Evolutionary conservation across 208 protist genomes (phyloP), one percentile per base, ranked within the genome.

Genomic region (Leptomonas pyrrhocoris): DNA sequence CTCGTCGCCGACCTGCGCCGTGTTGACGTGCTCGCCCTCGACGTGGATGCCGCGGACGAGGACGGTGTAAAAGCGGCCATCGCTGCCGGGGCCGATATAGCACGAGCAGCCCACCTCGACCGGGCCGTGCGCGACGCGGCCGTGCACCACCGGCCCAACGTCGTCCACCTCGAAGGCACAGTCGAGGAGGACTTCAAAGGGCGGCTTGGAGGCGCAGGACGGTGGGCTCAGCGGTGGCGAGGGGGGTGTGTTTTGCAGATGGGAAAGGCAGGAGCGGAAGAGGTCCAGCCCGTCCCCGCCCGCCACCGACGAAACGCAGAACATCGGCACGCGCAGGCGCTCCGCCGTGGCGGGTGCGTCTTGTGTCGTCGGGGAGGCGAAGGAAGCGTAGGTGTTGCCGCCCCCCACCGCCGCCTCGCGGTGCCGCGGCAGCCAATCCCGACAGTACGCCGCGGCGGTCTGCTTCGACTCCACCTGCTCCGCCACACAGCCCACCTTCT

Each of bases 121-220:
- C 7, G 53, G 58, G 36, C 98, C 98, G n/a, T 69, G 55, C 23
- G 87, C 56, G 4, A 99, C 84, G 21, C 92, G 93, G 34, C 98
- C 98, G 57, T 73, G 88, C 57, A 99, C 95, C 30, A 99, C 96
- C 4, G 92, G 93, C 12, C 96, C 97, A 1, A 98, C 95, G 25
- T 85, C 93, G n/a, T 77, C 58, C 19, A 97, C 85, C 21, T 65
- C 69, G 61, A 95, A 94, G 60, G 81, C 73, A 54, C 45, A 75
- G 67, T 97, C 93, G 30, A 98, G 77, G 15, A 94, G 72, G 31
- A 94, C 85, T 73, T 98, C 89, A 56, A 95, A 92, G 21, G 80
- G 79, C 27, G 77, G 73, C 61, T 78, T 63, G 31, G 77, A 51
- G 8, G 27, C 50, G 40, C 59, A 64, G 58, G 62, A 73, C 21